Conservation (phyloP, 148 eudicot species). For the Amaranthus palmeri region DNA sequence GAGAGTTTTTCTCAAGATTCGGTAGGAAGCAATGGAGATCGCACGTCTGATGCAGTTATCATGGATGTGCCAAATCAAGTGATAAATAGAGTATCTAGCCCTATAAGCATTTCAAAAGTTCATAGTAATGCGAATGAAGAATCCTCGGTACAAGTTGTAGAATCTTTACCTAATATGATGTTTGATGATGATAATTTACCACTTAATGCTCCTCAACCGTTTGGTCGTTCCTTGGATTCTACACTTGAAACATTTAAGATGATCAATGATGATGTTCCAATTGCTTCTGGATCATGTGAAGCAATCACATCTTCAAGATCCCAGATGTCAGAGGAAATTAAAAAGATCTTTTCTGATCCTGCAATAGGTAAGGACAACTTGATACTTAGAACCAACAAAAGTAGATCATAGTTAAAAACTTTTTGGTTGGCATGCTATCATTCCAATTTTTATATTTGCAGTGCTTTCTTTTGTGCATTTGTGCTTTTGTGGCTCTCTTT, state of each 20-base stretch:
- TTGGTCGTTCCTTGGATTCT: conserved; percentile 46
- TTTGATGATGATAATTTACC: conserved; percentile 30
- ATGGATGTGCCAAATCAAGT: conserved; percentile 8
- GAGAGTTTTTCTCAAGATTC: conserved; percentile 19
- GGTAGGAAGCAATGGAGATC: conserved; percentile 30
- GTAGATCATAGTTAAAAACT: not conserved
- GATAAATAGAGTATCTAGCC: conserved; percentile 29
- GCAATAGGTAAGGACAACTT: conserved; percentile 53
- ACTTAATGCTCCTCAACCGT: conserved; percentile 23
- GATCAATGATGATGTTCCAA: conserved; percentile 22
- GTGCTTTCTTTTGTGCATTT: not conserved
- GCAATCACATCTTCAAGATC: conserved; percentile 20
- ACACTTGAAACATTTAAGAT: conserved; percentile 32
- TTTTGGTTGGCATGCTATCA: not conserved
- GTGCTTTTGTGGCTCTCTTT: not conserved
- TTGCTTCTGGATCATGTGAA: conserved; percentile 18
- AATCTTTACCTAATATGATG: conserved; percentile 57
- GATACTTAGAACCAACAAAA: not conserved
- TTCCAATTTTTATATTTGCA: not conserved
- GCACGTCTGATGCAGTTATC: conserved; percentile 17
- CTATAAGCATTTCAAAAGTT: conserved; percentile 34
- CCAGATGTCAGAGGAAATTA: conserved; percentile 32
- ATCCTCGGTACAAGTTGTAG: conserved; percentile 26
- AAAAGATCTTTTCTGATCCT: conserved; percentile 35
- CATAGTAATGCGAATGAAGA: conserved; percentile 24